Conservation (phyloP, 2,329 filamentous ascomycete genomes). For the Pyricularia sp. region DNA sequence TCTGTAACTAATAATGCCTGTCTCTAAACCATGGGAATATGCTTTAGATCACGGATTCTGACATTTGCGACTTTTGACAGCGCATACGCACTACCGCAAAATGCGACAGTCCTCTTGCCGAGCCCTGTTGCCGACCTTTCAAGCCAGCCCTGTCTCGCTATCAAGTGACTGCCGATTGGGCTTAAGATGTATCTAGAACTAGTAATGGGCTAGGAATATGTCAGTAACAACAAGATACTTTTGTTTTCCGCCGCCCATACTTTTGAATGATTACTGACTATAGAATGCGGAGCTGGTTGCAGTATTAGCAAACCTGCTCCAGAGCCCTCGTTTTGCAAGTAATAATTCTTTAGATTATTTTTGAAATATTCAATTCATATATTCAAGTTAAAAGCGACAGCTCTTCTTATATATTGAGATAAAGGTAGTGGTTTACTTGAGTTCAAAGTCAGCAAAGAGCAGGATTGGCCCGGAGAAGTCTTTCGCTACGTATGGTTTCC, state of each 20-base stretch:
- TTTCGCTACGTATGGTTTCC: neutral
- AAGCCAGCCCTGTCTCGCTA: neutral
- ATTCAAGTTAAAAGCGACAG: too few relatives aligned
- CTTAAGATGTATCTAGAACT: neutral
- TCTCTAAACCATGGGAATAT: too few relatives aligned
- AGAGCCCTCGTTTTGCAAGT: neutral
- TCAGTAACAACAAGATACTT: neutral
- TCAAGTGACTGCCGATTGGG: neutral
- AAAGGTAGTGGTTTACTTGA: neutral
- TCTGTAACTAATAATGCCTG: too few relatives aligned
- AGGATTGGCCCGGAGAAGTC: neutral
- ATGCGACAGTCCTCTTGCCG: neutral
- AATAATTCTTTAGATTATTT: neutral
- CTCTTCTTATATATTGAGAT: too few relatives aligned
- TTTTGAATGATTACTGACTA: too few relatives aligned
- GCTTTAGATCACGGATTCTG: too few relatives aligned
- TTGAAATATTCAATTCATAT: too few relatives aligned
- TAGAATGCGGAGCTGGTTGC: neutral
- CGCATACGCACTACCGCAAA: neutral
- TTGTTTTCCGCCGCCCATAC: neutral
- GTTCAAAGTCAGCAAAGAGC: neutral
- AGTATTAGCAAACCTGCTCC: too few relatives aligned
- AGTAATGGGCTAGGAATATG: neutral
- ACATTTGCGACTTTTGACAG: too few relatives aligned
- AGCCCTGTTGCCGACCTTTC: neutral